Evolutionary conservation across 2,329 filamentous ascomycete genomes (phyloP).

Genomic region (Xylogone sp.): DNA sequence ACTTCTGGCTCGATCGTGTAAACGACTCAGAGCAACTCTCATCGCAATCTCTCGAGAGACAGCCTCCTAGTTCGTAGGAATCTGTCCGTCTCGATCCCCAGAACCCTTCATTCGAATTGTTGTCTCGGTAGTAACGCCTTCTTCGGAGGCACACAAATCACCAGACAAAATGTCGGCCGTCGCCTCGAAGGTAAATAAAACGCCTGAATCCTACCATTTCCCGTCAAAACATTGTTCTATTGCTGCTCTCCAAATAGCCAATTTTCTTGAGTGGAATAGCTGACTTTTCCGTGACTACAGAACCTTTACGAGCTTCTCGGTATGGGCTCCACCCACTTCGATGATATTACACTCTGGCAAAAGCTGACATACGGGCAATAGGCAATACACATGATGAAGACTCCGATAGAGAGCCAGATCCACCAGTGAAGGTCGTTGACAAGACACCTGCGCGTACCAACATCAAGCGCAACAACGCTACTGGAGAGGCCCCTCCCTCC

Average conservation of each 20-base stretch:
- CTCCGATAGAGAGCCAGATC: conserved; percentile 68
- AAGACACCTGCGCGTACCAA: conserved; percentile 68
- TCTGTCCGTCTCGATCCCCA: conserved; percentile 30
- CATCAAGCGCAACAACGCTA: conserved; percentile 77
- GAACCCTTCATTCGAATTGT: conserved; percentile 27
- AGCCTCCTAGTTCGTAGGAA: conserved; percentile 31
- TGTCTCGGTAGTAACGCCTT: conserved; percentile 32
- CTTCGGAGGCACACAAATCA: conserved; percentile 32
- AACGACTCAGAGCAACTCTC: conserved; percentile 5
- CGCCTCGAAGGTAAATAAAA: conserved; percentile 30
- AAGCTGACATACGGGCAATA: conserved; percentile 20
- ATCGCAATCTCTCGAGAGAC: conserved; percentile 29
- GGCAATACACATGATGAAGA: conserved; percentile 61
- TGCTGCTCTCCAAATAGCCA: not conserved
- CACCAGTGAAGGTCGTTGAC: conserved; percentile 85
- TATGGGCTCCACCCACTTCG: conserved; percentile 45
- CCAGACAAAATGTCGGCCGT: conserved; percentile 34
- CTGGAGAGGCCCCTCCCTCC: conserved; percentile 61
- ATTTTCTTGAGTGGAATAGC: conserved; percentile 20
- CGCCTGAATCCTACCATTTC: too few relatives aligned
- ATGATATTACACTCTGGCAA: conserved; percentile 21
- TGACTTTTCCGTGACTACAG: conserved; percentile 47
- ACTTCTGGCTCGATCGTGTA: not conserved
- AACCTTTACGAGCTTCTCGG: conserved; percentile 98
- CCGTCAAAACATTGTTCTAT: not conserved